Evolutionary conservation across 2,329 filamentous ascomycete species (phyloP).

Genomic region (Diaporthe amygdali): DNA sequence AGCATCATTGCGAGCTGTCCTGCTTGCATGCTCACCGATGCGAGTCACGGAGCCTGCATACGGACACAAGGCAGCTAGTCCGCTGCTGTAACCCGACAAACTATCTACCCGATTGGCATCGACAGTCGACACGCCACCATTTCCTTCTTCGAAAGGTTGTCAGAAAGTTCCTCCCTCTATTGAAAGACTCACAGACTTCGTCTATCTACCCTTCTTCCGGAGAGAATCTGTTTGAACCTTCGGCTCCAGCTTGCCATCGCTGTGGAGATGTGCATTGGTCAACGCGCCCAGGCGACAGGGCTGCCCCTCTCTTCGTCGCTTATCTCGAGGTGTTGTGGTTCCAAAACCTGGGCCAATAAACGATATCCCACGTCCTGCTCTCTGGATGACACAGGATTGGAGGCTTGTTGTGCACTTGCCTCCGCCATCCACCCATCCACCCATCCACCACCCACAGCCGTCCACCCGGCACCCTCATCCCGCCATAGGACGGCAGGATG

Average conservation of each 20-base stretch:
- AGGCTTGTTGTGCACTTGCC: constrained; percentile 1
- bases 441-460: background rate
- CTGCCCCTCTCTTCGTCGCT: constrained; percentile 6
- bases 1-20: background rate
- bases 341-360: background rate
- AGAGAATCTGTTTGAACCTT: background rate
- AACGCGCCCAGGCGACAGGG: background rate
- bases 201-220: background rate
- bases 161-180: no score
- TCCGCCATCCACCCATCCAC: constrained; percentile 6
- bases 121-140: background rate
- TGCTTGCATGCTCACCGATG: background rate
- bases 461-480: constrained; percentile 13
- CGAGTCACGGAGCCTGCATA: background rate
- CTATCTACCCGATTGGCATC: background rate
- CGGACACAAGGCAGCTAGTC: background rate
- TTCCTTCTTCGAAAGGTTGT: background rate
- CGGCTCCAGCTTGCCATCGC: background rate
- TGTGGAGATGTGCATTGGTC: background rate
- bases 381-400: constrained; percentile 7
- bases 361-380: background rate
- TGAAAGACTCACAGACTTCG: background rate
- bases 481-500: background rate
- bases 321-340: constrained; percentile 2
- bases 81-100: background rate